phyloP scores from a whole-genome alignment of 768 basidiomycete species.

The Suillus clintonianus region DNA sequence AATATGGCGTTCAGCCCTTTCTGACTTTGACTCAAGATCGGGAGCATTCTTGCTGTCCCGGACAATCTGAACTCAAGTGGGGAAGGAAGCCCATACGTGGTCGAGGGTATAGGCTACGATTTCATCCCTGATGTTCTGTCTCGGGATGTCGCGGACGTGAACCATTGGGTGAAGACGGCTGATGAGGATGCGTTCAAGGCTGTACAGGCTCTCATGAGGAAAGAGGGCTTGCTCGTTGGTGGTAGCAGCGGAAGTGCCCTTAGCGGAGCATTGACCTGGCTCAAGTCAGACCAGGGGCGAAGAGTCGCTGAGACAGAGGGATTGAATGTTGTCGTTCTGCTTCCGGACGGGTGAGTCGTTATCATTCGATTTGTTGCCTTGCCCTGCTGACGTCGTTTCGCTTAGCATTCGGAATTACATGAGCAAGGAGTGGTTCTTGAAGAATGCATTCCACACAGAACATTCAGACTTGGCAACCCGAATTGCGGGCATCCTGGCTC shows the following conservation, averaged over 20 bases:
- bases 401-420: conserved; percentile 89
- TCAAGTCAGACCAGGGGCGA: conserved; percentile 69
- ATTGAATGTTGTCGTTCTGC: conserved; percentile 83
- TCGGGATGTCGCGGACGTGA: conserved; percentile 57
- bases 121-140: conserved; percentile 88
- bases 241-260: conserved; percentile 91
- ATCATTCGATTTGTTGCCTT: neutral
- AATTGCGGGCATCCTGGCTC: neutral
- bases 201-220: conserved; percentile 74
- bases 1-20: neutral
- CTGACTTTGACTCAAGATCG: conserved; percentile 52
- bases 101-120: conserved; percentile 98
- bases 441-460: conserved; percentile 58
- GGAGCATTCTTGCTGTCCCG: conserved; percentile 84
- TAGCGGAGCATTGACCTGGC: conserved; percentile 74
- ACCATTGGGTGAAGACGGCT: conserved; percentile 83
- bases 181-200: conserved; percentile 82
- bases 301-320: conserved; percentile 65
- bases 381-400: conserved; percentile 5
- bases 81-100: conserved; percentile 58
- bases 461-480: conserved; percentile 35
- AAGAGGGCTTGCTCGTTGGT: conserved; percentile 88
- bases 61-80: conserved; percentile 58
- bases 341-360: conserved; percentile 82
- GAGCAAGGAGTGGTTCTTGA: conserved; percentile 90